phyloP scores from a whole-genome alignment of 1,284 basidiomycete species.

The Pseudozyma hubeiensis region DNA sequence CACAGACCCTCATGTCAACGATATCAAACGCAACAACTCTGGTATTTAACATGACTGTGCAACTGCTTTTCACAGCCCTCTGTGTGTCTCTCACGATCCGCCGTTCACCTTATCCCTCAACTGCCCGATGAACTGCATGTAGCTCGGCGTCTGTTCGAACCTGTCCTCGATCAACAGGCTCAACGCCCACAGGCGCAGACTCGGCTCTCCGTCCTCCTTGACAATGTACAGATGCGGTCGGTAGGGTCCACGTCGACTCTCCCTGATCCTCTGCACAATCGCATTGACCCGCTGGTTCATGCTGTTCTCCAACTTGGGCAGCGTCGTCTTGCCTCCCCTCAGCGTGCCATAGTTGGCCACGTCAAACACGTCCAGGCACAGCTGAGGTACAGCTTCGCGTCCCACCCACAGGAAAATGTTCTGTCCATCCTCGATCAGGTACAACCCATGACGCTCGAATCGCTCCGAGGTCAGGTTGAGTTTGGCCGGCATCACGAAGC shows the following conservation, averaged over 20 bases:
- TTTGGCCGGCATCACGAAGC: constrained; percentile 81
- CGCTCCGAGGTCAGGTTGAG: constrained; percentile 92
- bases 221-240: constrained; percentile 95
- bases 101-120: constrained; percentile 64
- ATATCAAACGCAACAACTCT: neutral
- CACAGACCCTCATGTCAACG: no score
- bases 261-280: constrained; percentile 89
- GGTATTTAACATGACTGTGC: constrained; percentile 11
- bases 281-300: constrained; percentile 95
- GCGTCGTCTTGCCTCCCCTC: constrained; percentile 90
- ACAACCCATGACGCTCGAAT: constrained; percentile 93
- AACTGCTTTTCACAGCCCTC: neutral
- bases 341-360: constrained; percentile 87
- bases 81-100: constrained; percentile 33
- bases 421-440: constrained; percentile 96
- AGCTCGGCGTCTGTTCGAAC: constrained; percentile 91
- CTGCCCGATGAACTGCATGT: constrained; percentile 84
- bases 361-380: constrained; percentile 93
- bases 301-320: constrained; percentile 87
- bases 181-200: constrained; percentile 89
- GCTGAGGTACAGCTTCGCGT: constrained; percentile 92
- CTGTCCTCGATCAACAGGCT: constrained; percentile 95
- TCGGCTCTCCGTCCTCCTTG: constrained; percentile 95
- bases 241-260: constrained; percentile 86
- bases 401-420: constrained; percentile 98